Evolutionary conservation across 2,329 filamentous ascomycete species (phyloP), one percentile per base, ranked within the genome.

Genomic region (Colletotrichum spinosum): DNA sequence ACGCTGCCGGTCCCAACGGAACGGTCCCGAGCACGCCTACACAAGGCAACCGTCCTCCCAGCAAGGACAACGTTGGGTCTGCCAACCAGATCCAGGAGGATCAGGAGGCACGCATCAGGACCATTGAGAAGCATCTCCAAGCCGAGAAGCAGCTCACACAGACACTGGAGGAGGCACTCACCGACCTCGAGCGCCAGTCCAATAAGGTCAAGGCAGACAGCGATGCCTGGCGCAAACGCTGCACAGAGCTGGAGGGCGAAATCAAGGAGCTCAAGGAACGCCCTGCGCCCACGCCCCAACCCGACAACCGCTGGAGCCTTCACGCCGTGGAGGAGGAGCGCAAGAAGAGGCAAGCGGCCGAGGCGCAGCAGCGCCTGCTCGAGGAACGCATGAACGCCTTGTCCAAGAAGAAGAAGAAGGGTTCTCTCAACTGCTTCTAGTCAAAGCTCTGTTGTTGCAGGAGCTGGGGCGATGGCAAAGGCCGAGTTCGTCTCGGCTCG

Each of bases 251-350:
- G 44, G 94, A 97, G 76, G 75, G 81, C 39, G 91, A 93, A 83
- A 86, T 89, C 68, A 89, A 89, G 77, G 87, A 89, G 67, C 82
- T 90, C 70, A 86, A 85, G 77, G 84, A 87, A 13, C 77, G 79
- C 6, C 76, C 78, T n/a, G 70, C 74, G 8, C 72, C 74, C 3
- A 83, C 83, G 71, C 79, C 84, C 1, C 78, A 79, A 61, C 81
- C 81, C 62, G 86, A 90, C 73, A 82, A 84, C 74, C 80, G 88
- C 60, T 90, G 86, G 86, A 90, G 88, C 69, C 86, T 98, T 71
- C 93, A 97, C 77, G 92, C 94, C 67, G 93, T 98, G 25, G 97
- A 99, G 77, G 95, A 99, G 79, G 96, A 99, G 85, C 89, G 95
- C 72, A 95, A 93, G 82, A 97, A 97, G 81, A 87, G 96, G 67